Evolutionary conservation across 768 basidiomycete species (phyloP).

Genomic region (Boletus speciosus): DNA sequence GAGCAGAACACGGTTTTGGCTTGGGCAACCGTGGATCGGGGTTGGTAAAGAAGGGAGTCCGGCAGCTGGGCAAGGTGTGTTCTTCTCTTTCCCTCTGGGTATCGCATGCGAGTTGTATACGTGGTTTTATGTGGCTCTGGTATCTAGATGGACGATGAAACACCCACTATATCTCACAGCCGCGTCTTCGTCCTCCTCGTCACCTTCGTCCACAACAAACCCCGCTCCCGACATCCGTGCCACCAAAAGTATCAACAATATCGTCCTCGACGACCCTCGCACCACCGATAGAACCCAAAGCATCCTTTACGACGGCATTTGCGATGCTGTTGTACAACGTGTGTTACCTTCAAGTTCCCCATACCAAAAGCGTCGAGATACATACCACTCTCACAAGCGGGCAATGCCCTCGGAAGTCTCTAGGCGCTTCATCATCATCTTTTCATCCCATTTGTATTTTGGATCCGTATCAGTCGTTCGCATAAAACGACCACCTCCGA

Average conservation of each 20-base stretch:
- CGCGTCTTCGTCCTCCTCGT: constrained; percentile 39
- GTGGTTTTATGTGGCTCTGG: too few species aligned
- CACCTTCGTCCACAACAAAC: constrained; percentile 31
- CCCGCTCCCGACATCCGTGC: constrained; percentile 13
- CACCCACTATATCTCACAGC: constrained; percentile 59
- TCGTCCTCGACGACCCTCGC: constrained; percentile 33
- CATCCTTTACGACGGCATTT: constrained; percentile 75
- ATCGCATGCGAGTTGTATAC: background rate
- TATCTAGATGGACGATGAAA: constrained; percentile 58
- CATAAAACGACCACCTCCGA: too few species aligned
- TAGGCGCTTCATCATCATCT: constrained; percentile 42
- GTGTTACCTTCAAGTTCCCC: constrained; percentile 59
- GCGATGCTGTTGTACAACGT: constrained; percentile 84
- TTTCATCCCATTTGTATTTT: too few species aligned
- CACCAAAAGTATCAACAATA: constrained; percentile 6
- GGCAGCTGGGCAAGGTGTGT: too few species aligned
- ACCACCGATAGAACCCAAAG: constrained; percentile 29
- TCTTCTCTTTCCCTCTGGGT: constrained; percentile 28
- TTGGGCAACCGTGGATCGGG: too few species aligned
- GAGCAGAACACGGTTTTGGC: too few species aligned
- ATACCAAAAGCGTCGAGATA: constrained; percentile 66
- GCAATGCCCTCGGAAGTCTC: constrained; percentile 71
- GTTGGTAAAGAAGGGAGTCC: too few species aligned
- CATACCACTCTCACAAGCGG: constrained; percentile 58
- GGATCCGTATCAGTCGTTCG: too few species aligned